Evolutionary conservation across 352 stramenopile species (phyloP).

Genomic region (Phytophthora lateralis): DNA sequence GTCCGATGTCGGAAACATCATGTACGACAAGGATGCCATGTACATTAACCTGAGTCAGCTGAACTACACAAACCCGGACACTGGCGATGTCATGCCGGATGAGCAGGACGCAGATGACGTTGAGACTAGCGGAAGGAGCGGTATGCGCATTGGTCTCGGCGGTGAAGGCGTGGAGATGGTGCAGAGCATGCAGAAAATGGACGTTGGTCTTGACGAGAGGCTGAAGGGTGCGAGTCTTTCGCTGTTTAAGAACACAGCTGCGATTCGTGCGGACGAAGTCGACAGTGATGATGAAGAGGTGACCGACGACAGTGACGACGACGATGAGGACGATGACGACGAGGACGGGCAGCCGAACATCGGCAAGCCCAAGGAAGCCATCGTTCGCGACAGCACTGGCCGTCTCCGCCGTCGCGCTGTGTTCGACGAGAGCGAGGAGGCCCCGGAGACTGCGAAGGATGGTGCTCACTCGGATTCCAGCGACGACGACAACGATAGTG

Average conservation of each 20-base stretch:
- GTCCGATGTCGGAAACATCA: constrained; percentile 97
- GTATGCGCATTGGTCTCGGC: constrained; percentile 44
- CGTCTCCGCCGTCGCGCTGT: constrained; percentile 80
- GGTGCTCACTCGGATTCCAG: constrained; percentile 42
- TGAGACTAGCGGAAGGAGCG: constrained; percentile 16
- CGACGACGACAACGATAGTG: constrained; percentile 39
- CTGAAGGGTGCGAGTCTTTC: constrained; percentile 93
- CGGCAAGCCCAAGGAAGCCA: constrained; percentile 64
- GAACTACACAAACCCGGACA: constrained; percentile 96
- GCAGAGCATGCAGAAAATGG: constrained; percentile 93
- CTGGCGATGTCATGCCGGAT: constrained; percentile 62
- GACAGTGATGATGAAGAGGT: constrained; percentile 69
- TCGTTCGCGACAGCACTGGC: constrained; percentile 72
- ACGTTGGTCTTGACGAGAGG: constrained; percentile 93
- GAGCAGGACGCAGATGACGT: constrained; percentile 54
- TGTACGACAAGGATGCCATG: constrained; percentile 99
- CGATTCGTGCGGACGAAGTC: constrained; percentile 82
- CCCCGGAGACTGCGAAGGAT: constrained; percentile 21
- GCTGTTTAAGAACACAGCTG: constrained; percentile 95
- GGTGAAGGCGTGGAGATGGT: constrained; percentile 94
- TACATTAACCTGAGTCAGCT: constrained; percentile 97
- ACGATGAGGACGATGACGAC: constrained; percentile 65
- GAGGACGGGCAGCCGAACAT: constrained; percentile 48
- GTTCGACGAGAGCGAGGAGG: constrained; percentile 66
- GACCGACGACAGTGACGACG: constrained; percentile 46